Percentiles rank a stretch among this genome's conserved stretches.
Evolutionary conservation across 2,329 filamentous ascomycete species (phyloP).

Genomic region (Graphiopsis chlorocephala): DNA sequence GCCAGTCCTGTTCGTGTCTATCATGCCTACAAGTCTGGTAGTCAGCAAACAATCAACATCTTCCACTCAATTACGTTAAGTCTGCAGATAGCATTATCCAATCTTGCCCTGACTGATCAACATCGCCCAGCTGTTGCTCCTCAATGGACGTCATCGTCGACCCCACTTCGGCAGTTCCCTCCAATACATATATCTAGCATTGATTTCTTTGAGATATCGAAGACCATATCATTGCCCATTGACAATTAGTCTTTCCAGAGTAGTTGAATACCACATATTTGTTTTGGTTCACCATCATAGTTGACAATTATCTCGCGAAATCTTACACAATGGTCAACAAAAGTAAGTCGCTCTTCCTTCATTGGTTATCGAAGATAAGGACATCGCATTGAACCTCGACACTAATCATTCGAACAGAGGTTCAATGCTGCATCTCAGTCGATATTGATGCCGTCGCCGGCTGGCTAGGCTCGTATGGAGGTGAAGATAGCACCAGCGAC

Average conservation of each 20-base stretch:
- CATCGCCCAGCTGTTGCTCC: background rate
- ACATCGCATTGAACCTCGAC: no score
- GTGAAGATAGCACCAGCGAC: constrained; percentile 69
- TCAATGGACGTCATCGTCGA: constrained; percentile 7
- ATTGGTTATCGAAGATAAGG: background rate
- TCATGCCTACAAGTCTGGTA: background rate
- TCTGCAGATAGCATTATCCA: constrained; percentile 7
- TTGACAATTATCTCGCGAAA: background rate
- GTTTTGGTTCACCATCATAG: background rate
- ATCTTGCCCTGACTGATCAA: background rate
- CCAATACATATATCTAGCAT: background rate
- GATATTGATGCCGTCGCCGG: constrained; percentile 75
- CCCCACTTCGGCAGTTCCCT: background rate
- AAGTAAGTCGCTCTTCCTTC: background rate
- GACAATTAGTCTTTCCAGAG: background rate
- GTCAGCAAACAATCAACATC: background rate
- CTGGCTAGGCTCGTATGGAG: constrained; percentile 73
- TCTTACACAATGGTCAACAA: constrained; percentile 5
- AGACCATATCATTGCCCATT: background rate
- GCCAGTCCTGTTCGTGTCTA: background rate
- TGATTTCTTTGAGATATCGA: background rate
- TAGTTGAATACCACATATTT: rapidly evolving
- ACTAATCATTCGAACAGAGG: constrained; percentile 20
- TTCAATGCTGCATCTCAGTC: constrained; percentile 45
- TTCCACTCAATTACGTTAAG: background rate